Conservation (phyloP, 768 basidiomycete species). For the Pleurotus tuoliensis region DNA sequence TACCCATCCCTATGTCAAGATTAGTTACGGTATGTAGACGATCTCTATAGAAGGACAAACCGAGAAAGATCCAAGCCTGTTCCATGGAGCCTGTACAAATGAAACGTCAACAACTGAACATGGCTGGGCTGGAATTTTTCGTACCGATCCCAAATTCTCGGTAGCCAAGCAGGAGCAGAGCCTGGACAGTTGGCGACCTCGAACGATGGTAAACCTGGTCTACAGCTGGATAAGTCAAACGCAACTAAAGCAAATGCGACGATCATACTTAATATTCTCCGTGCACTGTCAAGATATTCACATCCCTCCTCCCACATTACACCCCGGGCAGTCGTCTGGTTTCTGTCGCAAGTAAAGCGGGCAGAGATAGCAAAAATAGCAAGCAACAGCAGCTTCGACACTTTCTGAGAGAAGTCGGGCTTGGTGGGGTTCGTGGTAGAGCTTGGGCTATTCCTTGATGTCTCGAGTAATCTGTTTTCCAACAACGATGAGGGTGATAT, state of each 20-base stretch:
- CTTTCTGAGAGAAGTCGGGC: slow-evolving; percentile 56
- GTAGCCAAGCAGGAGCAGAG: slow-evolving; percentile 73
- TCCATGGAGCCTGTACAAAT: slow-evolving; percentile 56
- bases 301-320: slow-evolving; percentile 71
- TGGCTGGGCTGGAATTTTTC: not conserved
- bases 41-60: slow-evolving; percentile 28
- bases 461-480: slow-evolving; percentile 23
- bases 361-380: slow-evolving; percentile 82
- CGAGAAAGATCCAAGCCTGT: slow-evolving; percentile 82
- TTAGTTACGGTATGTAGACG: slow-evolving; percentile 6
- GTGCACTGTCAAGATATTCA: slow-evolving; percentile 59
- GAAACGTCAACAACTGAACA: slow-evolving; percentile 1
- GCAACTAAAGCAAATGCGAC: not conserved
- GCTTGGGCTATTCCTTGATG: slow-evolving; percentile 13
- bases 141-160: slow-evolving; percentile 79
- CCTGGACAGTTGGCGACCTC: slow-evolving; percentile 74
- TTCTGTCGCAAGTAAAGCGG: slow-evolving; percentile 56
- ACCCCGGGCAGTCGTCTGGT: slow-evolving; percentile 41
- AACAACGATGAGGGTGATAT: not conserved
- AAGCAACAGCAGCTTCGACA: slow-evolving; percentile 67
- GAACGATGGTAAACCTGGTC: slow-evolving; percentile 58
- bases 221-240: not conserved
- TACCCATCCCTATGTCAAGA: slow-evolving; percentile 54
- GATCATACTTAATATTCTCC: slow-evolving; percentile 56
- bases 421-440: slow-evolving; percentile 30